These are phyloP conservation scores for Solanum pennellii DNA, from an alignment of 257 asterid species.

Conservation along the genomic window DNA sequence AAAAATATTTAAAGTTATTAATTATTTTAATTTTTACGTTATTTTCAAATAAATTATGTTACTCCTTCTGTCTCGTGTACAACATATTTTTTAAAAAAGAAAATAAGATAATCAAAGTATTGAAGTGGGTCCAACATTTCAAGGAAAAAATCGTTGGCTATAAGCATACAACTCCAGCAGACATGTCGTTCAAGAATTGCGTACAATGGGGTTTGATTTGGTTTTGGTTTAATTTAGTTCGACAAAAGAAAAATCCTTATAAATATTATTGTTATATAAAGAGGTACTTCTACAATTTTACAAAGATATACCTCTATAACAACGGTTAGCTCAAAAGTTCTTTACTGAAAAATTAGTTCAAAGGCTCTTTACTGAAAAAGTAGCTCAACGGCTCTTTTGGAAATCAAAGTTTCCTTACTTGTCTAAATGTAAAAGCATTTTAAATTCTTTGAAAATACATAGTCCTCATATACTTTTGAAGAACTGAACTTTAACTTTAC, in stretches of 20 bases:
- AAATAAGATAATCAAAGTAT: background rate
- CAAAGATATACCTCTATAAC: background rate
- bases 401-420: too few relatives aligned
- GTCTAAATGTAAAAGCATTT: too few relatives aligned
- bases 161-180: background rate
- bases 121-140: background rate
- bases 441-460: too few relatives aligned
- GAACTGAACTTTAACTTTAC: too few relatives aligned
- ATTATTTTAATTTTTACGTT: too few relatives aligned
- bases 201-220: background rate
- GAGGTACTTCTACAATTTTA: background rate
- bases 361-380: too few relatives aligned
- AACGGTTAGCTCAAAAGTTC: background rate
- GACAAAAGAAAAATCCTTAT: background rate
- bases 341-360: too few relatives aligned
- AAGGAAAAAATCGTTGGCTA: background rate
- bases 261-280: background rate
- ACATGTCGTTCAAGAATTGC: background rate
- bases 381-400: too few relatives aligned
- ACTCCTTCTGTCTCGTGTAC: rapidly evolving
- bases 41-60: too few relatives aligned
- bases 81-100: background rate
- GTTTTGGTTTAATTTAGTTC: background rate
- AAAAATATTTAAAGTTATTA: too few relatives aligned
- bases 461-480: too few relatives aligned